Evolutionary conservation across 2,329 filamentous ascomycete species (phyloP), one percentile per base, ranked within the genome.

Genomic region (Rosellinia necatrix): DNA sequence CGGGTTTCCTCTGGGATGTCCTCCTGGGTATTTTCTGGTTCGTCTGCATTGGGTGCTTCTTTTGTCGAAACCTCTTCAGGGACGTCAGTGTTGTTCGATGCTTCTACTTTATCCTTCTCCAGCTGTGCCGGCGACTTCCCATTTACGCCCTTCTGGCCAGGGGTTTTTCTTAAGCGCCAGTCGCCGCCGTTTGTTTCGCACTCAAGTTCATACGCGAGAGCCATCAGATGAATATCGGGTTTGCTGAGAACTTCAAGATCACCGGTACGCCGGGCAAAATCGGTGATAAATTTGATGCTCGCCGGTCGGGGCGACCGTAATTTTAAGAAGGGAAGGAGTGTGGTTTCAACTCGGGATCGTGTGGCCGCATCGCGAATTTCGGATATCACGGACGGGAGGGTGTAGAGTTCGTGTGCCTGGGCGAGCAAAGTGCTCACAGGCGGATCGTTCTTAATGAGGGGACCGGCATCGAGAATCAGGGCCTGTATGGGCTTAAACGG

Each of bases 131-230:
- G 84, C 7, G 86, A 83, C 63, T 81, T 81, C 3, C 90, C 90
- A 70, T 93, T 93, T 53, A 92, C 70, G 1, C 82, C 73, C 72
- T 92, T 92, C 71, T 96, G 92, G 1, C 87, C 89, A 0, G 93
- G 93, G 3, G 83, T 81, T 55, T 83, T 90, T 59, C 92, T 81
- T 72, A 97, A 69, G 57, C 92, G 83, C 89, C 91, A 96, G 70
- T 96, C 87, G 2, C 92, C 92, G n/a, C 87, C 85, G 70, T 96
- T 96, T 56, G 87, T 80, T 77, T 97, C 92, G 67, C 90, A 89
- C 67, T 97, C 93, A n/a, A 97, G 72, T 71, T 99, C 94, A 72
- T 97, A 97, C 1, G 91, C 89, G 53, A 99, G 78, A 7, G 93
- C 94, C 68, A 97, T 78, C 35, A 99, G 82, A 64, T 96, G 89